These are phyloP conservation scores for Bacterosira constricta DNA, from an alignment of 108 stramenopile genomes.

Conservation along the genomic window DNA sequence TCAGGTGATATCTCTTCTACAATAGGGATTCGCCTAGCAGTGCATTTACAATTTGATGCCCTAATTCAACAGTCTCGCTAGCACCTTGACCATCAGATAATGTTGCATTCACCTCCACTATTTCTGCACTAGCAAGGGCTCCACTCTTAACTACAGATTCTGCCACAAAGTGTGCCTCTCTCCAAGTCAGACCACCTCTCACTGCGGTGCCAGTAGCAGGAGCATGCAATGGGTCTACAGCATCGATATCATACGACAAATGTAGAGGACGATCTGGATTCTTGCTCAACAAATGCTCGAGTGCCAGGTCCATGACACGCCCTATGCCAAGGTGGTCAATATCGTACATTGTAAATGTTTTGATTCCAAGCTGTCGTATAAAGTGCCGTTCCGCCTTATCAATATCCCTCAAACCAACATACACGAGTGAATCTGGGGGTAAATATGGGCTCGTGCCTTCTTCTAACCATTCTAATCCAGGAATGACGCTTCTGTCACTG, in stretches of 20 bases:
- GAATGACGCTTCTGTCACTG: slow-evolving; percentile 75
- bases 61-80: slow-evolving; percentile 83
- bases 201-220: slow-evolving; percentile 98
- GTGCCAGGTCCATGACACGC: slow-evolving; percentile 90
- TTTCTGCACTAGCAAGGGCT: slow-evolving; percentile 92
- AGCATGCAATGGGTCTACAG: slow-evolving; percentile 94
- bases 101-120: slow-evolving; percentile 97
- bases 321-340: slow-evolving; percentile 98
- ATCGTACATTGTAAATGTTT: slow-evolving; percentile 94
- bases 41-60: slow-evolving; percentile 71
- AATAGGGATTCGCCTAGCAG: slow-evolving; percentile 41
- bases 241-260: slow-evolving; percentile 97
- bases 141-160: slow-evolving; percentile 91
- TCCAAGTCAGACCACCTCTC: slow-evolving; percentile 96
- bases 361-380: slow-evolving; percentile 82
- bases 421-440: slow-evolving; percentile 87
- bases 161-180: slow-evolving; percentile 97
- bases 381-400: slow-evolving; percentile 87
- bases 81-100: slow-evolving; percentile 83
- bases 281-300: slow-evolving; percentile 81
- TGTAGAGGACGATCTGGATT: slow-evolving; percentile 84
- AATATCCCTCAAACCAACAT: slow-evolving; percentile 96
- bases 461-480: slow-evolving; percentile 90
- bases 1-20: no score
- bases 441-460: slow-evolving; percentile 42